Base-by-base conservation (phyloP, 441 rosid species). In the Breynia disticha region DNA sequence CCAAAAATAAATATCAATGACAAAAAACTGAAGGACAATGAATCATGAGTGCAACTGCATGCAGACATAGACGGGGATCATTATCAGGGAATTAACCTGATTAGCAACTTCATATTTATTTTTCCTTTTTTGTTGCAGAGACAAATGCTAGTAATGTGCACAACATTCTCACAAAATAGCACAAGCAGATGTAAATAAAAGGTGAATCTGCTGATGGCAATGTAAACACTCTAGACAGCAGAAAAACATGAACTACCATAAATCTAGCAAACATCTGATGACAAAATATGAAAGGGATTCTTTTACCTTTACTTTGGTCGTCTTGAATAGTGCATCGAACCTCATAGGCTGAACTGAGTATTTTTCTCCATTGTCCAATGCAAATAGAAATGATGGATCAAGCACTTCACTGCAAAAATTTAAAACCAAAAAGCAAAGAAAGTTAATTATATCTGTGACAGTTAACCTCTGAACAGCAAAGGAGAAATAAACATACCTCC, bases 311-410 rank as follows among this genome's bases (percentile, higher is more conserved):
- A 94, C 87, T 81, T 93, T 85, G 61, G 99, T 94, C 86, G 81
- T 83, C 78, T 85, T 82, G 70, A 90, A 72, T 62, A 94, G 77
- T 67, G 95, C 79, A 55, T 77, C 71, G 59, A 94, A 82, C 70
- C 96, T 86, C 95, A 85, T 80, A 52, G 97, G 95, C 78, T 83
- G 99, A 67, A 90, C 72, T 48, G 81, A 78, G 70, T 79, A 85
- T 72, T 77, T 94, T 71, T 87, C 97, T 67, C 95, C 94, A 79
- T 82, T 77, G 77, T 94, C 99, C 86, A 78, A 71, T 59, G 95
- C 85, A 75, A 90, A 94, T 61, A 94, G 88, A 76, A 94, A 94
- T 55, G 99, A 83, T 55, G 99, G 91, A 81, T 90, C 99, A 63
- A 94, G 97, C 62, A 94, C 74, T 72, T 90, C 88, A 54, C 99